A percentile compares a stretch with the other conserved stretches of the same genome.
Evolutionary conservation across 1,139 yeast species (phyloP).

Genomic region (Zygosaccharomyces pseudobailii): DNA sequence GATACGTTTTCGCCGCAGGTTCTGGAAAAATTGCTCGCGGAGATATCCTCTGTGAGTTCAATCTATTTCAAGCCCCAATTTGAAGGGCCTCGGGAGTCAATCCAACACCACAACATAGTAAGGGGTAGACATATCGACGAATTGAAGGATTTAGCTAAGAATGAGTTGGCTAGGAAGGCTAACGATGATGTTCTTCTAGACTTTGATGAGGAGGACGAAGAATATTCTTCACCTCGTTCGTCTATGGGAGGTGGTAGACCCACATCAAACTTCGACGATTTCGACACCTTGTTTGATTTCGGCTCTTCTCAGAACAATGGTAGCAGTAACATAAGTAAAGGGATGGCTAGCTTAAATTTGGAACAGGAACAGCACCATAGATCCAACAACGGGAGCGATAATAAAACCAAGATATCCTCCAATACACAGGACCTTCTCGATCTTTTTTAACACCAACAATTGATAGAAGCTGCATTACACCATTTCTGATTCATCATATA

Average conservation of each 20-base stretch:
- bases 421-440: slow-evolving; percentile 52
- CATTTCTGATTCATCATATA: slow-evolving; percentile 1
- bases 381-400: slow-evolving; percentile 17
- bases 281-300: slow-evolving; percentile 57
- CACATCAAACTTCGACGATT: slow-evolving; percentile 42
- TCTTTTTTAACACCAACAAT: slow-evolving; percentile 39
- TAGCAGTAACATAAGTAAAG: slow-evolving; percentile 8
- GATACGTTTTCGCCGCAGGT: slow-evolving; percentile 65
- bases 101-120: slow-evolving; percentile 31
- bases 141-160: slow-evolving; percentile 69
- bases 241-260: slow-evolving; percentile 32
- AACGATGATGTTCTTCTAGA: slow-evolving; percentile 83
- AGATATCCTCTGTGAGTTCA: slow-evolving; percentile 80
- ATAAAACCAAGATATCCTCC: slow-evolving; percentile 13
- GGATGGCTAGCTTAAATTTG: slow-evolving; percentile 31
- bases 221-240: slow-evolving; percentile 8
- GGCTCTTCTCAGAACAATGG: slow-evolving; percentile 18
- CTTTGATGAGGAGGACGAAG: slow-evolving; percentile 47
- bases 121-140: slow-evolving; percentile 64
- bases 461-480: background rate
- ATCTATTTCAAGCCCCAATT: slow-evolving; percentile 83
- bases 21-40: slow-evolving; percentile 63
- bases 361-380: slow-evolving; percentile 17
- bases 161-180: slow-evolving; percentile 60
- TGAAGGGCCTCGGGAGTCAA: slow-evolving; percentile 43